Evolutionary conservation across 1,284 basidiomycete genomes (phyloP).

Genomic region (Farysia itapuensis): DNA sequence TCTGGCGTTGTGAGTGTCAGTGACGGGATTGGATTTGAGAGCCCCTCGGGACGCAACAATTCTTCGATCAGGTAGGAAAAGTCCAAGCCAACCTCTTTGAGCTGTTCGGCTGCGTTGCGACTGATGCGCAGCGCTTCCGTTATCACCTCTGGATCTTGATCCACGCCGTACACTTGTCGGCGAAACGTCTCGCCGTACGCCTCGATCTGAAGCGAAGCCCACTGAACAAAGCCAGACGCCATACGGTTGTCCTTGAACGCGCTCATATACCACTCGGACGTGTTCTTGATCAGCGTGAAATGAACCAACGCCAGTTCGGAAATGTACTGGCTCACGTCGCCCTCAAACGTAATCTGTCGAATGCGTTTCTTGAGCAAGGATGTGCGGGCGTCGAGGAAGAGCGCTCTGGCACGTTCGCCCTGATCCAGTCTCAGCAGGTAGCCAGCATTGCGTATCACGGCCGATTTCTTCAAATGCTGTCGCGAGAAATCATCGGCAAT

Average conservation of each 20-base stretch:
- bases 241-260: conserved; percentile 94
- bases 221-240: conserved; percentile 84
- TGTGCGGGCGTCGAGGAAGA: conserved; percentile 79
- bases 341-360: conserved; percentile 85
- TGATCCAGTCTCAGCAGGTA: conserved; percentile 76
- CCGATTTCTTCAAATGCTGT: conserved; percentile 75
- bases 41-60: conserved; percentile 3
- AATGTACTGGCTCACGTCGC: conserved; percentile 76
- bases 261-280: conserved; percentile 94
- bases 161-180: conserved; percentile 77
- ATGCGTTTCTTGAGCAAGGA: conserved; percentile 75
- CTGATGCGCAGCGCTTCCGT: conserved; percentile 50
- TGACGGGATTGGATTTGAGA: conserved; percentile 1
- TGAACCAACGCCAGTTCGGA: conserved; percentile 78
- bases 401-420: conserved; percentile 75
- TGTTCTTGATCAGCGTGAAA: conserved; percentile 89
- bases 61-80: conserved; percentile 15
- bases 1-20: conserved; percentile 19
- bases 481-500: conserved; percentile 75
- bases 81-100: conserved; percentile 32
- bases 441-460: conserved; percentile 72
- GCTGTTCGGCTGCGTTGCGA: conserved; percentile 18
- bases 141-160: conserved; percentile 40
- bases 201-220: conserved; percentile 86
- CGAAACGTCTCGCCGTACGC: conserved; percentile 81